Conservation (phyloP, 805 yeast genomes). For the Candida palmyrensis region DNA sequence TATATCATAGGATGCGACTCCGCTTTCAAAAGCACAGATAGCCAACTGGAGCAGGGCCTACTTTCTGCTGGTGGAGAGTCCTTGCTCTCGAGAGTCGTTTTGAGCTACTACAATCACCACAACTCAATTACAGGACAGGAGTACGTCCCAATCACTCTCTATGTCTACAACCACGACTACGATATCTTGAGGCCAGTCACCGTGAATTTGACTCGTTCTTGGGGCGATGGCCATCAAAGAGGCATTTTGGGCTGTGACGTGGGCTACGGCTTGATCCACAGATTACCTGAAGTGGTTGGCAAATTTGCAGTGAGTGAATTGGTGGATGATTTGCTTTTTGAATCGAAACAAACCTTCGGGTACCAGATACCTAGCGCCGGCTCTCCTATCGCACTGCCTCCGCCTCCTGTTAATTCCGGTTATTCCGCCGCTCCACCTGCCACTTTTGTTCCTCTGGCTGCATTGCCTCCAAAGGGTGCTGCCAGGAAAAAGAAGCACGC, state of each 20-base stretch:
- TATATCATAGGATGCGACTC: slow-evolving; percentile 70
- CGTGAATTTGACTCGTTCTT: slow-evolving; percentile 54
- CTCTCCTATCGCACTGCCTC: slow-evolving; percentile 1
- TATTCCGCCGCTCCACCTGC: slow-evolving; percentile 8
- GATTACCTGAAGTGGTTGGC: slow-evolving; percentile 67
- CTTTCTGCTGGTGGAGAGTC: slow-evolving; percentile 86
- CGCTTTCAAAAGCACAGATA: slow-evolving; percentile 59
- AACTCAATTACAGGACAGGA: slow-evolving; percentile 25
- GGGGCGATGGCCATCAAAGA: slow-evolving; percentile 61
- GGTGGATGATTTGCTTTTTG: slow-evolving; percentile 30
- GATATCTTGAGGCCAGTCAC: slow-evolving; percentile 84
- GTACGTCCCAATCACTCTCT: slow-evolving; percentile 33
- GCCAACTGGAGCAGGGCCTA: slow-evolving; percentile 51
- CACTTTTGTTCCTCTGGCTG: slow-evolving; percentile 5
- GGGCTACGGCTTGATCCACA: slow-evolving; percentile 86
- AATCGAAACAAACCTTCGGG: slow-evolving; percentile 14
- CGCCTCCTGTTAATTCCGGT: slow-evolving; percentile 2
- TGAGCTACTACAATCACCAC: slow-evolving; percentile 49
- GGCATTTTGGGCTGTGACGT: slow-evolving; percentile 92
- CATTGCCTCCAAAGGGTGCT: slow-evolving; percentile 16
- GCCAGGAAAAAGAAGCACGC: slow-evolving; percentile 23
- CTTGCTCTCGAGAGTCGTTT: slow-evolving; percentile 61
- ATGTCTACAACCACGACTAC: slow-evolving; percentile 82
- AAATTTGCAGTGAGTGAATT: slow-evolving; percentile 38
- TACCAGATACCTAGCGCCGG: slow-evolving; percentile 10